Evolutionary conservation across 768 basidiomycete genomes (phyloP).

Genomic region (Suillus alpinus): DNA sequence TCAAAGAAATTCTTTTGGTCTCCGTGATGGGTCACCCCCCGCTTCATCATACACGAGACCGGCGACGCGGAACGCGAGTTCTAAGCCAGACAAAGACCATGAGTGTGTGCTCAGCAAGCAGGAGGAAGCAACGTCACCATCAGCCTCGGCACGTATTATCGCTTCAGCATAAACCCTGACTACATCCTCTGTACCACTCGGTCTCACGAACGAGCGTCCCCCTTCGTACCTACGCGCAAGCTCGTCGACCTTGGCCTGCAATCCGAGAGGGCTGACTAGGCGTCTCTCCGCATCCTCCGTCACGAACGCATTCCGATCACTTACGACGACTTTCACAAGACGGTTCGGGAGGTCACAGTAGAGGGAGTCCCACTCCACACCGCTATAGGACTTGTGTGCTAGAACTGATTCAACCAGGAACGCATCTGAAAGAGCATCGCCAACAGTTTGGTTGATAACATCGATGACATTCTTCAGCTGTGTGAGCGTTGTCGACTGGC

Average conservation of each 20-base stretch:
- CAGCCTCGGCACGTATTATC: conserved; percentile 63
- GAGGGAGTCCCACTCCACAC: conserved; percentile 85
- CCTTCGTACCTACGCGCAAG: conserved; percentile 73
- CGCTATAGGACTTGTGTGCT: conserved; percentile 82
- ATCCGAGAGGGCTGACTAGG: conserved; percentile 71
- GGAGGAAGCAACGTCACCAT: conserved; percentile 50
- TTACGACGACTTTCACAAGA: conserved; percentile 88
- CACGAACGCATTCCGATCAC: conserved; percentile 77
- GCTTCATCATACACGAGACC: conserved; percentile 82
- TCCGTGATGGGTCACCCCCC: conserved; percentile 71
- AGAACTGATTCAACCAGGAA: conserved; percentile 92
- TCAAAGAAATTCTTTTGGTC: conserved; percentile 80
- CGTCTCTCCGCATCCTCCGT: conserved; percentile 93
- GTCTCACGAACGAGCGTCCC: conserved; percentile 91
- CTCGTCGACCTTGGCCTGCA: conserved; percentile 83
- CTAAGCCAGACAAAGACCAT: conserved; percentile 35
- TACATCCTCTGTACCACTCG: conserved; percentile 97
- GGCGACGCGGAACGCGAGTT: conserved; percentile 82
- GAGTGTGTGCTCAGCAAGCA: conserved; percentile 1
- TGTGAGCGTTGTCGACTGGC: conserved; percentile 75
- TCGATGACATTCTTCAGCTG: conserved; percentile 76
- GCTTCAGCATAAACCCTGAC: conserved; percentile 98
- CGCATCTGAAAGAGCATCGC: conserved; percentile 95
- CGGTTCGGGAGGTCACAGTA: conserved; percentile 95
- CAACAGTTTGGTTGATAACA: conserved; percentile 97